Evolutionary conservation across 805 yeast genomes (phyloP).

Genomic region (Clavispora phyllophila): DNA sequence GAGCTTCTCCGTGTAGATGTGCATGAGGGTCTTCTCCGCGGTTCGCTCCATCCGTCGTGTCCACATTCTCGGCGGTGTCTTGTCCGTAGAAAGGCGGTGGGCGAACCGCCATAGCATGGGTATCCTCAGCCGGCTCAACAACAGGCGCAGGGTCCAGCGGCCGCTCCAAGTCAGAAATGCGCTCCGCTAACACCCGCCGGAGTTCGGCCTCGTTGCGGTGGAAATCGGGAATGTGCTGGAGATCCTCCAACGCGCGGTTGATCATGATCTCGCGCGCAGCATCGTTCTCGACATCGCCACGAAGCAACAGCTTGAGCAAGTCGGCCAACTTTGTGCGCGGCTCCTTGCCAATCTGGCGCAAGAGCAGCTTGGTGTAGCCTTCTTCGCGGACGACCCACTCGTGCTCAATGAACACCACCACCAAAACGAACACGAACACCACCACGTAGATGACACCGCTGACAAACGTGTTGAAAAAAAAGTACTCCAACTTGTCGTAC

Average conservation of each 20-base stretch:
- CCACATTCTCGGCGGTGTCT: no score
- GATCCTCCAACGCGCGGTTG: slow-evolving; percentile 13
- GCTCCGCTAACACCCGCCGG: slow-evolving; percentile 10
- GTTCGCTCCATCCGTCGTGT: no score
- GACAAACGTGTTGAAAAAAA: slow-evolving; percentile 29
- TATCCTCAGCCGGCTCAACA: no score
- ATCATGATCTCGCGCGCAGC: slow-evolving; percentile 6
- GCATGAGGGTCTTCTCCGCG: no score
- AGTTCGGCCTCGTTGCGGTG: slow-evolving; percentile 6
- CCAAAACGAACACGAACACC: slow-evolving; percentile 34
- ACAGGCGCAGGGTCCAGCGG: no score
- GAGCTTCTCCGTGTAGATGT: no score
- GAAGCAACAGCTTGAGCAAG: slow-evolving; percentile 21
- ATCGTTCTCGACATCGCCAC: slow-evolving; percentile 1
- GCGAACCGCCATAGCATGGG: no score
- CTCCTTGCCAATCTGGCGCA: slow-evolving; percentile 56
- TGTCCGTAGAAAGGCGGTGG: no score
- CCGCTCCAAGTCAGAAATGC: background rate
- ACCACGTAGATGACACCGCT: slow-evolving; percentile 37
- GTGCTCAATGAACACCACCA: slow-evolving; percentile 53
- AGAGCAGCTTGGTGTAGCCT: slow-evolving; percentile 56
- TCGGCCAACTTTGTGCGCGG: slow-evolving; percentile 38
- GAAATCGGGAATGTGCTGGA: slow-evolving; percentile 9
- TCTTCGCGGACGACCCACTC: slow-evolving; percentile 71
- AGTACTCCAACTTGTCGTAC: slow-evolving; percentile 18